Conservation (phyloP, 225 moss, liverwort and hornwort species). For the Polytrichum formosum region DNA sequence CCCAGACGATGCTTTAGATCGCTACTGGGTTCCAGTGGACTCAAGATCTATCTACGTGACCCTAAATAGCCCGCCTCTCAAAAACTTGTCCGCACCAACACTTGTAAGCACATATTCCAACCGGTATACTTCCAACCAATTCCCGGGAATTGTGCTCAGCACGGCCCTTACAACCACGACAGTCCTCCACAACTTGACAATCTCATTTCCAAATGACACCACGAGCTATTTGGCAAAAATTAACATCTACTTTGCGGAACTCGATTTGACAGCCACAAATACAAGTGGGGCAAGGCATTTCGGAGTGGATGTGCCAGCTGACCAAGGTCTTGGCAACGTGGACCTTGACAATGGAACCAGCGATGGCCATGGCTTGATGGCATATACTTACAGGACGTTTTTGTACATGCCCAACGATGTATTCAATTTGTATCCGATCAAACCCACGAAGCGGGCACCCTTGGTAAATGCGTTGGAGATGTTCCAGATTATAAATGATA, state of each 20-base stretch:
- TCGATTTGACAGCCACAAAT: neutral
- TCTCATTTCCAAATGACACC: neutral
- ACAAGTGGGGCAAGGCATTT: too few species aligned
- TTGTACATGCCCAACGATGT: too few species aligned
- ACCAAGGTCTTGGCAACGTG: too few species aligned
- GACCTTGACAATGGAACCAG: too few species aligned
- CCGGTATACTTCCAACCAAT: neutral
- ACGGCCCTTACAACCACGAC: neutral
- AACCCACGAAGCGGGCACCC: too few species aligned
- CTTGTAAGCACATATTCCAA: neutral
- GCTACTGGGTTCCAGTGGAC: neutral
- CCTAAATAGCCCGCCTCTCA: neutral
- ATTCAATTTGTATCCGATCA: too few species aligned
- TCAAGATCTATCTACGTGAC: too few species aligned
- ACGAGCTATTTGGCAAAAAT: neutral
- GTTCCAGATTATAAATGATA: too few species aligned
- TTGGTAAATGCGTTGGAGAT: too few species aligned
- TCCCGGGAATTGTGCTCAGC: neutral
- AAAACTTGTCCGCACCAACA: neutral
- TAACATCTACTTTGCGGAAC: neutral
- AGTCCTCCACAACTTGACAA: neutral
- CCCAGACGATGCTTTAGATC: neutral
- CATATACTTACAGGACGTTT: too few species aligned
- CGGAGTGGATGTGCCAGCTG: too few species aligned
- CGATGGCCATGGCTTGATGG: too few species aligned